Evolutionary conservation across 306 rosid genomes (phyloP).

Genomic region (Rosa persica): DNA sequence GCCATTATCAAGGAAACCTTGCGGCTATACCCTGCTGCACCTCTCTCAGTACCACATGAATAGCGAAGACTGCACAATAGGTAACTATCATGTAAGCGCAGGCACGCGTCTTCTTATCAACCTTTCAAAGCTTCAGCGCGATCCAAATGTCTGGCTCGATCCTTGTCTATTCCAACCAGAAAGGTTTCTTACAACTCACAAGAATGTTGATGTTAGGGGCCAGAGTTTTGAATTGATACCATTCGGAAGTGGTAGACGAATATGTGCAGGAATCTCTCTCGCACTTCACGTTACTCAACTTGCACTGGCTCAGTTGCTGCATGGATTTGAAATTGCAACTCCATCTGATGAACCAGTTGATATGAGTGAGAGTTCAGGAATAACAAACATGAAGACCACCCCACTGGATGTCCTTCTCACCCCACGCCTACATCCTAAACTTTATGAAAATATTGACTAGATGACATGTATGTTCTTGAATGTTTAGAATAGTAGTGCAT

Average conservation of each 20-base stretch:
- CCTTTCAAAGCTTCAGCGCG: not conserved
- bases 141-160: not conserved
- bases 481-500: too few species aligned
- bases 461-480: too few species aligned
- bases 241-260: slow-evolving; percentile 2
- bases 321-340: not conserved
- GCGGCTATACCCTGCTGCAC: not conserved
- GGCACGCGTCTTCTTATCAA: not conserved
- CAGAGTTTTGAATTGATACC: not conserved
- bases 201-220: not conserved
- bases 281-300: not conserved
- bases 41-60: not conserved
- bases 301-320: not conserved
- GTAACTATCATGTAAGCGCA: not conserved
- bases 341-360: slow-evolving; percentile 2
- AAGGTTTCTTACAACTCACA: slow-evolving; percentile 3
- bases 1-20: not conserved
- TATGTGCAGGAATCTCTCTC: not conserved
- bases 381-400: not conserved
- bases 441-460: not conserved
- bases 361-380: not conserved
- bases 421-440: not conserved
- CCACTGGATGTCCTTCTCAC: not conserved
- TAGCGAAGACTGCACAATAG: not conserved
- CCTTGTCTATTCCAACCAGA: not conserved